Evolutionary conservation across 352 stramenopile genomes (phyloP).

Genomic region (Globisporangium ultimum): DNA sequence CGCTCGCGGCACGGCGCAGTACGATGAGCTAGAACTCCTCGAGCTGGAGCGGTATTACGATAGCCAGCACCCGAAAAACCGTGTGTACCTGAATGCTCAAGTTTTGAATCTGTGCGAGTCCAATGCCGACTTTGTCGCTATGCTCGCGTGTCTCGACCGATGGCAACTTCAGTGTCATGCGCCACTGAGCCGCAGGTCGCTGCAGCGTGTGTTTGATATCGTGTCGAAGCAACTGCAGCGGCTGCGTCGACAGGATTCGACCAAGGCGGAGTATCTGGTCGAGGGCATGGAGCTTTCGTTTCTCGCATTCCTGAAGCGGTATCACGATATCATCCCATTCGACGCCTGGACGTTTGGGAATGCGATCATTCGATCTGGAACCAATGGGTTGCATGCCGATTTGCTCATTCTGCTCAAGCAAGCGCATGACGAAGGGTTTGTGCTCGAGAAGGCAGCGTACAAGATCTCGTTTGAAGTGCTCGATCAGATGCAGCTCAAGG

Average conservation of each 20-base stretch:
- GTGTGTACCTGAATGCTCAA: slow-evolving; percentile 42
- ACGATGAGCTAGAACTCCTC: slow-evolving; percentile 39
- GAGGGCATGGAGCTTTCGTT: slow-evolving; percentile 53
- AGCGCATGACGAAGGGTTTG: slow-evolving; percentile 26
- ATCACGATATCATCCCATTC: slow-evolving; percentile 40
- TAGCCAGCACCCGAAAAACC: slow-evolving; percentile 33
- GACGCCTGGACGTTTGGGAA: slow-evolving; percentile 48
- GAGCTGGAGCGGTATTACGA: slow-evolving; percentile 68
- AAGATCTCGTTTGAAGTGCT: slow-evolving; percentile 43
- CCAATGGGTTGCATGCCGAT: slow-evolving; percentile 33
- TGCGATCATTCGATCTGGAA: slow-evolving; percentile 53
- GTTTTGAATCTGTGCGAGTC: slow-evolving; percentile 69
- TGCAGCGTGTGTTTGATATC: slow-evolving; percentile 55
- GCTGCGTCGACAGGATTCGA: slow-evolving; percentile 18
- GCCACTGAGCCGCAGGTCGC: slow-evolving; percentile 40
- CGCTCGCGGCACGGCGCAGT: slow-evolving; percentile 20
- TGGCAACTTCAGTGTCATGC: slow-evolving; percentile 43
- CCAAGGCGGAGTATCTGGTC: slow-evolving; percentile 26
- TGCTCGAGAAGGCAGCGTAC: slow-evolving; percentile 43
- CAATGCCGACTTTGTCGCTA: slow-evolving; percentile 55
- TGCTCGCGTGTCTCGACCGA: slow-evolving; percentile 56
- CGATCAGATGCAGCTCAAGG: slow-evolving; percentile 21
- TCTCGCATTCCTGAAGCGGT: slow-evolving; percentile 48
- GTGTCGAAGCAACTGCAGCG: slow-evolving; percentile 50
- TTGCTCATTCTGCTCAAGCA: slow-evolving; percentile 43